Conservation (phyloP, 1,284 basidiomycete species). For the Sanghuangporus weigelae region DNA sequence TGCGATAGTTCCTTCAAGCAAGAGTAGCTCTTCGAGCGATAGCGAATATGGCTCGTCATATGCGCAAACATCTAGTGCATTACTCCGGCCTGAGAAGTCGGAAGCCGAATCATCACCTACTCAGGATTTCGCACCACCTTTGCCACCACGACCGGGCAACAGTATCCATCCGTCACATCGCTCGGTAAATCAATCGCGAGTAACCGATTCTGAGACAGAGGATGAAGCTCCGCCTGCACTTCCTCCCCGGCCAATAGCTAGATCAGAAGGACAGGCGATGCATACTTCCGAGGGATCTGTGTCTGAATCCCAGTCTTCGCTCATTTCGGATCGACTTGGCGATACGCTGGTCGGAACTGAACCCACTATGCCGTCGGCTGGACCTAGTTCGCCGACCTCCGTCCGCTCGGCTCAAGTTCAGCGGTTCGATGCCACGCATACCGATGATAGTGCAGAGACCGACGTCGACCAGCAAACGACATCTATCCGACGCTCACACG, state of each 20-base stretch:
- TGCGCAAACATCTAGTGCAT: slow-evolving; percentile 52
- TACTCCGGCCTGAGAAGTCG: slow-evolving; percentile 22
- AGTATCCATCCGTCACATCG: slow-evolving; percentile 67
- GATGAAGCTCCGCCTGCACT: slow-evolving; percentile 3
- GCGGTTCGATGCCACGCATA: too few species aligned
- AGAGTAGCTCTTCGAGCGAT: slow-evolving; percentile 41
- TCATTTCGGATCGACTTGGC: slow-evolving; percentile 3
- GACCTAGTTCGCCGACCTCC: slow-evolving; percentile 5
- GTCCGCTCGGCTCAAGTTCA: neutral
- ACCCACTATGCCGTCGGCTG: neutral
- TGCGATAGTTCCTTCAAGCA: slow-evolving; percentile 43
- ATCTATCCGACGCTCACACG: neutral
- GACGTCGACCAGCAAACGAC: neutral
- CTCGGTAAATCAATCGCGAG: slow-evolving; percentile 7
- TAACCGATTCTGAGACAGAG: slow-evolving; percentile 7
- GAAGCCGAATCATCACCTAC: slow-evolving; percentile 12
- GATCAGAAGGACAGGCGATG: neutral
- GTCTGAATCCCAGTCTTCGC: slow-evolving; percentile 3
- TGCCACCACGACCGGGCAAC: slow-evolving; percentile 60
- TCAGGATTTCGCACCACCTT: slow-evolving; percentile 65
- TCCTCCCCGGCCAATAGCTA: neutral
- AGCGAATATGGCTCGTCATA: slow-evolving; percentile 63
- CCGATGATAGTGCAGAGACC: neutral
- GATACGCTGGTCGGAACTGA: neutral
- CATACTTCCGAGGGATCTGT: neutral